Evolutionary conservation across 495 filamentous ascomycete species (phyloP).

Genomic region (Talaromyces borbonicus): DNA sequence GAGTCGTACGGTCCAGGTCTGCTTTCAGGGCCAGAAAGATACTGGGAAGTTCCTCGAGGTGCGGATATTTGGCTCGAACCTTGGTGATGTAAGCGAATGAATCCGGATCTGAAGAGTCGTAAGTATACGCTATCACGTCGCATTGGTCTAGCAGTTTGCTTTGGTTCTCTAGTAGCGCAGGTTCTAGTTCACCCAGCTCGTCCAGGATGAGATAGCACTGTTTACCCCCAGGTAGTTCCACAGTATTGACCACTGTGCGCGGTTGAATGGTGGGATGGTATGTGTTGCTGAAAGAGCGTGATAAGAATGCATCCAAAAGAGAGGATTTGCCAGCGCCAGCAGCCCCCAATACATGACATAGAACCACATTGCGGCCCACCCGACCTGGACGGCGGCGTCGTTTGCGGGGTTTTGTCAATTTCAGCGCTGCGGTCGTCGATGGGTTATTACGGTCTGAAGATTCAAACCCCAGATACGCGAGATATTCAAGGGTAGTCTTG

Average conservation of each 20-base stretch:
- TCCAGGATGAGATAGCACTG: conserved; percentile 95
- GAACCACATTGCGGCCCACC: conserved; percentile 91
- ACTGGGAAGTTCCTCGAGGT: conserved; percentile 77
- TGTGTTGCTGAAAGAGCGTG: conserved; percentile 71
- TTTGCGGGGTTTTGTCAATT: conserved; percentile 85
- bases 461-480: conserved; percentile 88
- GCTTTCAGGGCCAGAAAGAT: conserved; percentile 91
- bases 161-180: conserved; percentile 85
- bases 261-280: conserved; percentile 94
- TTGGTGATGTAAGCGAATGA: conserved; percentile 86
- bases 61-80: conserved; percentile 65
- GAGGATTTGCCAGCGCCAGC: conserved; percentile 78
- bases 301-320: conserved; percentile 82
- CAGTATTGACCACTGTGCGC: conserved; percentile 86
- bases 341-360: conserved; percentile 87
- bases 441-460: conserved; percentile 51
- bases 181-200: conserved; percentile 91
- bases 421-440: conserved; percentile 73
- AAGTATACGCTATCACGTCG: conserved; percentile 89
- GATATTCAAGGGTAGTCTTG: conserved; percentile 86
- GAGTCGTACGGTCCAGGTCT: conserved; percentile 86
- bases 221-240: conserved; percentile 90
- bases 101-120: conserved; percentile 92
- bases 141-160: conserved; percentile 84
- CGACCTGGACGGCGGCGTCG: conserved; percentile 66